Percentiles rank a stretch among this genome's conserved stretches.
These are phyloP conservation scores for Papilionanthe hybrid DNA, from an alignment of 116 monocot genomes.

Conservation along the genomic window DNA sequence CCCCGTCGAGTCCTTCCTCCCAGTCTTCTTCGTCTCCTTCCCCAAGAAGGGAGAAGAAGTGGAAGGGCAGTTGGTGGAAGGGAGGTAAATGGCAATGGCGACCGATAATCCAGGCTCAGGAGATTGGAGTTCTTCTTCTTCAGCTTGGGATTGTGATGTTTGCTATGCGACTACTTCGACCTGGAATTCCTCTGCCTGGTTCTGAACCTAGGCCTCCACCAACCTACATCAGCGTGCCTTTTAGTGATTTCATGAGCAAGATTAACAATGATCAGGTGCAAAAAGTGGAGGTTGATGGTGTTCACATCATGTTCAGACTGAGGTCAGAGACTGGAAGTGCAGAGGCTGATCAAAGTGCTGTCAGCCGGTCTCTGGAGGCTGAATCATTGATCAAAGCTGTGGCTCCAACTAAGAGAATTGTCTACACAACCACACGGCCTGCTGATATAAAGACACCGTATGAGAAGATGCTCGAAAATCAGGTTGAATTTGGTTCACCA, in stretches of 20 bases:
- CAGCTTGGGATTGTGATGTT: slow-evolving; percentile 89
- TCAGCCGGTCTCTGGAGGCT: slow-evolving; percentile 33
- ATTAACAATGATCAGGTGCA: slow-evolving; percentile 75
- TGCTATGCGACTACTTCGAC: slow-evolving; percentile 77
- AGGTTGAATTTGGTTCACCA: slow-evolving; percentile 96
- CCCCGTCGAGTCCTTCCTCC: slow-evolving; percentile 12
- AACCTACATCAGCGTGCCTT: slow-evolving; percentile 72
- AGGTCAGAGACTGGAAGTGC: slow-evolving; percentile 20
- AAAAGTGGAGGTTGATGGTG: slow-evolving; percentile 98
- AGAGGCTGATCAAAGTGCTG: slow-evolving; percentile 22
- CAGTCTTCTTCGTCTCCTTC: slow-evolving; percentile 17
- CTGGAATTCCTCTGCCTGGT: slow-evolving; percentile 70
- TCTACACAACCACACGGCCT: slow-evolving; percentile 87
- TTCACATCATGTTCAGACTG: slow-evolving; percentile 79
- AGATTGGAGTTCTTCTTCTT: slow-evolving; percentile 68
- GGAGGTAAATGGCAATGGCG: slow-evolving; percentile 78
- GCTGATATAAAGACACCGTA: slow-evolving; percentile 94
- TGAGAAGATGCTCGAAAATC: slow-evolving; percentile 96
- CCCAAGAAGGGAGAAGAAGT: slow-evolving; percentile 42
- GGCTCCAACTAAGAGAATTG: slow-evolving; percentile 61
- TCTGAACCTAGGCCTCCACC: slow-evolving; percentile 50
- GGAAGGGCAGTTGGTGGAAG: slow-evolving; percentile 52
- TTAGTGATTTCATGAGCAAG: slow-evolving; percentile 92
- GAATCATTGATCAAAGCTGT: slow-evolving; percentile 47
- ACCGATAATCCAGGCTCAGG: slow-evolving; percentile 79